Percentiles rank a stretch among this genome's conserved stretches.
Evolutionary conservation across 2,329 filamentous ascomycete genomes (phyloP).

Genomic region (Fusarium armeniacum): DNA sequence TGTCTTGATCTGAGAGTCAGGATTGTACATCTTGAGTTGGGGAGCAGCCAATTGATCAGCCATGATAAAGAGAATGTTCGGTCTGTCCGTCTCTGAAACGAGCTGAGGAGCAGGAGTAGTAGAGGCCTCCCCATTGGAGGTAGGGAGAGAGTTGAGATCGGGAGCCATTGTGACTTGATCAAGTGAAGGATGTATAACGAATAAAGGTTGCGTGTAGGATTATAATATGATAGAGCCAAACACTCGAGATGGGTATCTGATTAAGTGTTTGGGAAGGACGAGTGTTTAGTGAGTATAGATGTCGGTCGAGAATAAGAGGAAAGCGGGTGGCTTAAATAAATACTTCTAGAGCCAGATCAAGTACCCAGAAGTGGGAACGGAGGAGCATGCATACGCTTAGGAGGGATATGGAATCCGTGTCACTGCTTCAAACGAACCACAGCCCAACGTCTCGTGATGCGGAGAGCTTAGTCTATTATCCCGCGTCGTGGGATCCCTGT

Average conservation of each 20-base stretch:
- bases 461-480: conserved; percentile 32
- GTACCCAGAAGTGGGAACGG: conserved; percentile 1
- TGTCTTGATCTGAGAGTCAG: conserved; percentile 89
- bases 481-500: conserved; percentile 27
- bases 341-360: not conserved
- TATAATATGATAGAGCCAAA: not conserved
- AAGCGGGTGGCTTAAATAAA: conserved; percentile 31
- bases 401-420: conserved; percentile 6
- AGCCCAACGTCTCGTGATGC: conserved; percentile 33
- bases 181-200: conserved; percentile 3
- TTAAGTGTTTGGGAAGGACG: conserved; percentile 9
- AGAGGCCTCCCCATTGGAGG: conserved; percentile 59
- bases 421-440: conserved; percentile 29
- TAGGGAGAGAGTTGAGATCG: conserved; percentile 79
- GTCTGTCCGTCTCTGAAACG: conserved; percentile 50
- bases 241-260: conserved; percentile 8
- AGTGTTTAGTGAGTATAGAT: conserved; percentile 2
- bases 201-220: not conserved
- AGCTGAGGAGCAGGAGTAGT: conserved; percentile 34
- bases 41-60: conserved; percentile 94
- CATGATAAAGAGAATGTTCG: conserved; percentile 83
- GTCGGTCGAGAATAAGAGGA: conserved; percentile 5
- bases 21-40: conserved; percentile 91
- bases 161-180: conserved; percentile 69
- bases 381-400: not conserved